Evolutionary conservation across 257 asterid species (phyloP).

Genomic region (Sherardia arvensis): DNA sequence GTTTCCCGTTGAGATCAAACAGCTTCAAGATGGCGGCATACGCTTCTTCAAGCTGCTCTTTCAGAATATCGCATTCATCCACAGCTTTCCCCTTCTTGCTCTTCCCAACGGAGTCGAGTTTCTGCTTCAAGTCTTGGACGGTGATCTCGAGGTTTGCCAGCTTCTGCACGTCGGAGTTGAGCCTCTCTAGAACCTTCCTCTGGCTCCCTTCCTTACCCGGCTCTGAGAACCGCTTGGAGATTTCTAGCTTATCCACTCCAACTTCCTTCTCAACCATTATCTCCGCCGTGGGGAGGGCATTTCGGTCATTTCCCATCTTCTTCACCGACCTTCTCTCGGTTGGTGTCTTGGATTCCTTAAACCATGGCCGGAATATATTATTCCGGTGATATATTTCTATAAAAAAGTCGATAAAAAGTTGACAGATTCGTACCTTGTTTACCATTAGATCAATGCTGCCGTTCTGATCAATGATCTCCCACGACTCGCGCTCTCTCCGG

Average conservation of each 20-base stretch:
- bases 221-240: conserved; percentile 43
- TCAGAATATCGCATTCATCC: conserved; percentile 58
- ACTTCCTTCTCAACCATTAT: conserved; percentile 30
- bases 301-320: conserved; percentile 30
- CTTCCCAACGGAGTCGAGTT: conserved; percentile 62
- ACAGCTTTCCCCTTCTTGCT: conserved; percentile 73
- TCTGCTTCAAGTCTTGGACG: conserved; percentile 69
- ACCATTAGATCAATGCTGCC: conserved; percentile 23
- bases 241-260: conserved; percentile 53
- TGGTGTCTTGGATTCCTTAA: no score
- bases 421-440: no score
- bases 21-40: conserved; percentile 55
- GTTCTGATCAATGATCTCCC: conserved; percentile 27
- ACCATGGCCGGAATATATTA: no score
- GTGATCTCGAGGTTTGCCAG: conserved; percentile 80
- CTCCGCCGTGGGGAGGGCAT: conserved; percentile 25
- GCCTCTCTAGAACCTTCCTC: conserved; percentile 69
- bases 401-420: no score
- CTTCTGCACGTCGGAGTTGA: conserved; percentile 80
- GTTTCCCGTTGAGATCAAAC: conserved; percentile 55
- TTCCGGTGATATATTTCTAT: no score
- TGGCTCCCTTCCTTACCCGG: conserved; percentile 58
- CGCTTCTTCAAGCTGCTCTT: conserved; percentile 82
- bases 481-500: conserved; percentile 45
- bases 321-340: conserved; percentile 28